Conservation (phyloP, 2,329 filamentous ascomycete genomes). For the Sporothrix pallida region DNA sequence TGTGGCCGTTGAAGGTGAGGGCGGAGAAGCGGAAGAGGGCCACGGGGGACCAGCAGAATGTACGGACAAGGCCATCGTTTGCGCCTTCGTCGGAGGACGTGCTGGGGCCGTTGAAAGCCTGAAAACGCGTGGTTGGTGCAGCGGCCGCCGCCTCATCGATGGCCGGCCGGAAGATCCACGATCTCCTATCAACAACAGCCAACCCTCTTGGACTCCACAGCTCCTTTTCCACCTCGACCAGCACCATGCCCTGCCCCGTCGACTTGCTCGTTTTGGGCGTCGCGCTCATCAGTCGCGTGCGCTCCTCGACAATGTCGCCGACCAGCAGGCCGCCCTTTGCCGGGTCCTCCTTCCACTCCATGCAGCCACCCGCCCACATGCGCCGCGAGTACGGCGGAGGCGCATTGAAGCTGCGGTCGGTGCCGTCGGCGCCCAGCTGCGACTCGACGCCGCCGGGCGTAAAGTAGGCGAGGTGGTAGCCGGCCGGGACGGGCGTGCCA, state of each 20-base stretch:
- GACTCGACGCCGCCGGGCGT: slow-evolving; percentile 61
- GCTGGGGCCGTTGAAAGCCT: not conserved
- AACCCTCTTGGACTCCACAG: slow-evolving; percentile 59
- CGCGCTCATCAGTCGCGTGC: slow-evolving; percentile 53
- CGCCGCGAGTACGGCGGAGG: slow-evolving; percentile 64
- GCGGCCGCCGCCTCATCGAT: not conserved
- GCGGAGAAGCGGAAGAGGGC: slow-evolving; percentile 81
- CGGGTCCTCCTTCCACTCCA: slow-evolving; percentile 52
- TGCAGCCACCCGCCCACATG: slow-evolving; percentile 71
- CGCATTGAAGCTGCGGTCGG: slow-evolving; percentile 65
- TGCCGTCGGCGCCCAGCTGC: slow-evolving; percentile 64
- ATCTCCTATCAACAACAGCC: slow-evolving; percentile 61
- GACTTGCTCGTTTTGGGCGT: slow-evolving; percentile 60
- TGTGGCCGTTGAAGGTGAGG: slow-evolving; percentile 84
- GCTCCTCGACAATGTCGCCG: slow-evolving; percentile 17
- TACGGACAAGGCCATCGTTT: not conserved
- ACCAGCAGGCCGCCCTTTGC: not conserved
- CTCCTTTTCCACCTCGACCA: slow-evolving; percentile 68
- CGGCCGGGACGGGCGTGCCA: slow-evolving; percentile 60
- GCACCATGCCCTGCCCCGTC: slow-evolving; percentile 63
- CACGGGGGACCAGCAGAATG: slow-evolving; percentile 50
- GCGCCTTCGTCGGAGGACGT: not conserved
- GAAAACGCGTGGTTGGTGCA: not conserved
- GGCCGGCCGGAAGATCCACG: slow-evolving; percentile 54
- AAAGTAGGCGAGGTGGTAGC: slow-evolving; percentile 69